These are phyloP conservation scores for Emericellopsis atlantica DNA, from an alignment of 2,329 filamentous ascomycete genomes.

Conservation along the genomic window DNA sequence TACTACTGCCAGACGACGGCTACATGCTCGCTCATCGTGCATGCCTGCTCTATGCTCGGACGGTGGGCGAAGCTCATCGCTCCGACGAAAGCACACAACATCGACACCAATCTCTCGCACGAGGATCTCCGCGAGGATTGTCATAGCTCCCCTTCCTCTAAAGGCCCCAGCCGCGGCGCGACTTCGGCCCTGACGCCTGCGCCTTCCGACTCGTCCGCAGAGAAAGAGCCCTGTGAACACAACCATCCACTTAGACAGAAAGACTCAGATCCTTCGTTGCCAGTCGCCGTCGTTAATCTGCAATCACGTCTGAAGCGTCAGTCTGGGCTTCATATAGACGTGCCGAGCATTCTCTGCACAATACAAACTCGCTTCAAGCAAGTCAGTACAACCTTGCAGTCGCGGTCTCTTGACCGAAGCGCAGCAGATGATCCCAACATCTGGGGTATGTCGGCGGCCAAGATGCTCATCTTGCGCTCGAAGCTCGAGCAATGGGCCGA, in stretches of 20 bases:
- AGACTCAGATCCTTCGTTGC: constrained; percentile 22
- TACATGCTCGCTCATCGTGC: constrained; percentile 31
- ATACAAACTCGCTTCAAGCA: constrained; percentile 30
- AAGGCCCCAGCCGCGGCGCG: background rate
- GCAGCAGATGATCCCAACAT: constrained; percentile 25
- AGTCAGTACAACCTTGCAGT: constrained; percentile 22
- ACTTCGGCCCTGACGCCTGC: background rate
- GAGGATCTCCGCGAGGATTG: background rate
- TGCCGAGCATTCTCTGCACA: constrained; percentile 25
- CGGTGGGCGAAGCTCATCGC: constrained; percentile 33
- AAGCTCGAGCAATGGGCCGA: constrained; percentile 35
- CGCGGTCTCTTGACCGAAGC: constrained; percentile 14
- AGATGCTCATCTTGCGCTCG: constrained; percentile 29
- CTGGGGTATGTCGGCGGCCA: constrained; percentile 34
- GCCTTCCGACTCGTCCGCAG: constrained; percentile 5
- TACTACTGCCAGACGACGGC: constrained; percentile 34
- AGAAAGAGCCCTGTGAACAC: constrained; percentile 3
- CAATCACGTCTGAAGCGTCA: constrained; percentile 27
- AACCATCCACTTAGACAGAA: background rate
- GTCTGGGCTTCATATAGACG: constrained; percentile 30
- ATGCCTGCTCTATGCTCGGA: constrained; percentile 35
- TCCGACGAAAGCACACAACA: background rate
- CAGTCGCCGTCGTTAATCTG: constrained; percentile 25
- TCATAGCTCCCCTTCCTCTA: background rate
- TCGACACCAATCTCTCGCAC: no score